Percentiles rank a stretch among this genome's conserved stretches.
Evolutionary conservation across 805 yeast genomes (phyloP).

Genomic region (Lipomyces starkeyi): DNA sequence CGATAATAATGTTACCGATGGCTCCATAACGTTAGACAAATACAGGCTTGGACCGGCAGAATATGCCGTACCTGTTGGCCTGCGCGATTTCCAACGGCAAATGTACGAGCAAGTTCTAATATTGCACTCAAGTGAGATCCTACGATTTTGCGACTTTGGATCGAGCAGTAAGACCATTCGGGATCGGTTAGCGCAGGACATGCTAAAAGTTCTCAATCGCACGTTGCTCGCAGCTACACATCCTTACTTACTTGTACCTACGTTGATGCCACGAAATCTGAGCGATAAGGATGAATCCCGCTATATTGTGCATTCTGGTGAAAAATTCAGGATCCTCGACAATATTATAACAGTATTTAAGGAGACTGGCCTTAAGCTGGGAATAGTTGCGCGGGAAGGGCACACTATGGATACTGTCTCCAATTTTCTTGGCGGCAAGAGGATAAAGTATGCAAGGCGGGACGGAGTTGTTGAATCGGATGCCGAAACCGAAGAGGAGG

Average conservation of each 20-base stretch:
- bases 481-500: slow-evolving; percentile 45
- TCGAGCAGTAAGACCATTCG: slow-evolving; percentile 47
- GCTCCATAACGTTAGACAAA: slow-evolving; percentile 30
- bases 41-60: slow-evolving; percentile 53
- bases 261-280: slow-evolving; percentile 81
- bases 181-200: slow-evolving; percentile 69
- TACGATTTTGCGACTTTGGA: slow-evolving; percentile 76
- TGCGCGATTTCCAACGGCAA: slow-evolving; percentile 85
- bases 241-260: slow-evolving; percentile 84
- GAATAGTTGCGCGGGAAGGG: slow-evolving; percentile 72
- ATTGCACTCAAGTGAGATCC: slow-evolving; percentile 86
- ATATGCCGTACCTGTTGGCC: slow-evolving; percentile 79
- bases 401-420: slow-evolving; percentile 73
- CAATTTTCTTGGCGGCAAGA: slow-evolving; percentile 69
- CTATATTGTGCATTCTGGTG: slow-evolving; percentile 36
- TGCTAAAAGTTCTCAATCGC: slow-evolving; percentile 75
- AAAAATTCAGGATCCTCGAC: slow-evolving; percentile 71
- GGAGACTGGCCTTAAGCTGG: slow-evolving; percentile 58
- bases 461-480: slow-evolving; percentile 52
- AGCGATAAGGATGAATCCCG: slow-evolving; percentile 40
- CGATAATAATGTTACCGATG: slow-evolving; percentile 26
- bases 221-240: slow-evolving; percentile 84
- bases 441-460: slow-evolving; percentile 61
- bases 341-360: slow-evolving; percentile 65
- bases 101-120: slow-evolving; percentile 91